These are phyloP conservation scores for Tetrahymena elliotti DNA, from an alignment of 73 alveolate genomes.

Conservation along the genomic window DNA sequence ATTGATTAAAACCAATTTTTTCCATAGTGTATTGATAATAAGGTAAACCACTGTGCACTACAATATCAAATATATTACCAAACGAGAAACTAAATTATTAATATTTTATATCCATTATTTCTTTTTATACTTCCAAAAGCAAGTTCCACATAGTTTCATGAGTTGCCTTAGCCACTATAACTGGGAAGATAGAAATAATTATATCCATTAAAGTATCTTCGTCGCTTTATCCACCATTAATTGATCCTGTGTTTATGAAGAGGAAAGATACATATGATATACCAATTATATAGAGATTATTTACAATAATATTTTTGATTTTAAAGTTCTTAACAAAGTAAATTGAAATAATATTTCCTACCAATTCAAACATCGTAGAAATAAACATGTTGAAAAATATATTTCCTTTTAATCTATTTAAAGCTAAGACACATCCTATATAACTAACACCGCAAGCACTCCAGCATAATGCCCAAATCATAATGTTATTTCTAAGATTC, in stretches of 20 bases:
- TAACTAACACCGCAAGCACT: neutral
- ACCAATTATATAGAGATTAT: neutral
- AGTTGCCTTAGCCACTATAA: neutral
- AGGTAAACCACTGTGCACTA: neutral
- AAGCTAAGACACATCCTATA: neutral
- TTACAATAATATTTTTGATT: neutral
- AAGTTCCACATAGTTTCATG: neutral
- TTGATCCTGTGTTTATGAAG: neutral
- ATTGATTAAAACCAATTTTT: neutral
- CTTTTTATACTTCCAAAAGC: neutral
- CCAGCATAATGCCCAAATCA: neutral
- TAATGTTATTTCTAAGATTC: neutral
- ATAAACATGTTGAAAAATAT: neutral
- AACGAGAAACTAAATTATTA: neutral
- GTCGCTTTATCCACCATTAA: neutral
- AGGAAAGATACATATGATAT: neutral
- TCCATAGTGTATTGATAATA: neutral
- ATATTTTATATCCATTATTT: neutral
- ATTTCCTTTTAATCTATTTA: neutral
- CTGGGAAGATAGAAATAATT: neutral
- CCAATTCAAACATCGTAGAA: neutral
- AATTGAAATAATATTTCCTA: neutral
- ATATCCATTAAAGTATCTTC: neutral
- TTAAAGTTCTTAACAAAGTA: neutral
- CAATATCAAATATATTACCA: neutral